Percentiles rank a stretch among this genome's conserved stretches.
Conservation (phyloP, 2,329 filamentous ascomycete genomes). For the Coniochaeta hoffmannii region DNA sequence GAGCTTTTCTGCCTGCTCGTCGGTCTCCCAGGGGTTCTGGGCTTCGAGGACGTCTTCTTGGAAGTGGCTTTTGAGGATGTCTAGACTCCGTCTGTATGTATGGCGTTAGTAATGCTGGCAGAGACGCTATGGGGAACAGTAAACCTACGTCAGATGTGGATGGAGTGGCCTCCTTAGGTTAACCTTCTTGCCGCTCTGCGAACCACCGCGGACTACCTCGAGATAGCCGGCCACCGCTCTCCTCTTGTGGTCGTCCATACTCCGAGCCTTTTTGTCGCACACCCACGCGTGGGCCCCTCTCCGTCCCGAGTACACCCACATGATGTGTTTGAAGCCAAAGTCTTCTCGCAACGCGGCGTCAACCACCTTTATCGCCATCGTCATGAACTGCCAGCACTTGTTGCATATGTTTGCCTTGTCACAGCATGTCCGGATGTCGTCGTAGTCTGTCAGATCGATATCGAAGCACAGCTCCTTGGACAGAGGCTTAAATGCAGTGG, state of each 20-base stretch:
- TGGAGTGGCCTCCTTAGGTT: conserved; percentile 81
- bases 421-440: conserved; percentile 93
- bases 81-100: conserved; percentile 68
- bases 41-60: conserved; percentile 70
- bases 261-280: conserved; percentile 79
- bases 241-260: conserved; percentile 78
- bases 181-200: conserved; percentile 79
- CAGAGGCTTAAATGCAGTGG: conserved; percentile 74
- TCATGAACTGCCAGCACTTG: conserved; percentile 96
- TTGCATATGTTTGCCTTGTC: conserved; percentile 86
- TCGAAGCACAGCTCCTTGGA: conserved; percentile 96
- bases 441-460: conserved; percentile 99
- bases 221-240: conserved; percentile 83
- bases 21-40: conserved; percentile 76
- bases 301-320: conserved; percentile 98
- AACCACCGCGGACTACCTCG: conserved; percentile 80
- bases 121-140: background rate
- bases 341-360: conserved; percentile 84
- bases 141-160: conserved; percentile 67
- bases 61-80: conserved; percentile 79
- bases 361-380: conserved; percentile 93
- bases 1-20: conserved; percentile 67
- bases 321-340: conserved; percentile 92
- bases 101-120: conserved; percentile 10
- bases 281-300: conserved; percentile 98